Evolutionary conservation across 2,329 filamentous ascomycete genomes (phyloP).

Genomic region (Macroventuria anomochaeta): DNA sequence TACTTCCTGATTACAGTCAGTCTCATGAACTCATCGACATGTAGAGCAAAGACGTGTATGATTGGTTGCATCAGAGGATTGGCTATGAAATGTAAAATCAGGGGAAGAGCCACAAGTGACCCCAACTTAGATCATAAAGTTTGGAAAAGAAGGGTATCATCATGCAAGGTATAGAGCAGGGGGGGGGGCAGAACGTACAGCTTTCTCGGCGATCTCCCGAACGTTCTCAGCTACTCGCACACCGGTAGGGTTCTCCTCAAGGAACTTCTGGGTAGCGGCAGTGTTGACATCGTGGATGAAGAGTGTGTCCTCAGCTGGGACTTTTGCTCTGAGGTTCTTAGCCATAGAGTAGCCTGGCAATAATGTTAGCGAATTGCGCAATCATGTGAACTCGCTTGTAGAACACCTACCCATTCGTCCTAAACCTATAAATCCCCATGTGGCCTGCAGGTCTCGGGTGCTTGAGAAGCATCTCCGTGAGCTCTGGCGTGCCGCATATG

Average conservation of each 20-base stretch:
- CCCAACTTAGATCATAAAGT: conserved; percentile 77
- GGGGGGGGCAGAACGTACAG: conserved; percentile 59
- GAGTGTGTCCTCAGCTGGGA: conserved; percentile 67
- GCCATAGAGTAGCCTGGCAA: conserved; percentile 73
- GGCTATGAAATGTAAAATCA: conserved; percentile 73
- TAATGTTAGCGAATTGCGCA: conserved; percentile 20
- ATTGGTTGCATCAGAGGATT: conserved; percentile 69
- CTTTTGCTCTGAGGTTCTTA: conserved; percentile 70
- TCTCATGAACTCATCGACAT: conserved; percentile 2
- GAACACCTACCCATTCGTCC: conserved; percentile 56
- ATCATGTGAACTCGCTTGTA: conserved; percentile 28
- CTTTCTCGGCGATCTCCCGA: conserved; percentile 69
- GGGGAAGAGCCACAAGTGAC: conserved; percentile 60
- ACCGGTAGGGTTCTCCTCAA: conserved; percentile 59
- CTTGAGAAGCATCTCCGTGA: conserved; percentile 54
- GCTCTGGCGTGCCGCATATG: conserved; percentile 26
- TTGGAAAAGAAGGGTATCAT: conserved; percentile 58
- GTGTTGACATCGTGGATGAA: conserved; percentile 71
- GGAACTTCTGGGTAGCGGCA: conserved; percentile 62
- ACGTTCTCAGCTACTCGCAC: conserved; percentile 65
- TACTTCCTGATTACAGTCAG: conserved; percentile 67
- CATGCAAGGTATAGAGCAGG: conserved; percentile 44
- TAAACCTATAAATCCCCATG: conserved; percentile 60
- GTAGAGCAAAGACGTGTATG: conserved; percentile 11
- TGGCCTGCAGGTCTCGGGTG: conserved; percentile 50